Conservation (phyloP, 129 eudicot species). For the carrot (Daucus carota) region DNA sequence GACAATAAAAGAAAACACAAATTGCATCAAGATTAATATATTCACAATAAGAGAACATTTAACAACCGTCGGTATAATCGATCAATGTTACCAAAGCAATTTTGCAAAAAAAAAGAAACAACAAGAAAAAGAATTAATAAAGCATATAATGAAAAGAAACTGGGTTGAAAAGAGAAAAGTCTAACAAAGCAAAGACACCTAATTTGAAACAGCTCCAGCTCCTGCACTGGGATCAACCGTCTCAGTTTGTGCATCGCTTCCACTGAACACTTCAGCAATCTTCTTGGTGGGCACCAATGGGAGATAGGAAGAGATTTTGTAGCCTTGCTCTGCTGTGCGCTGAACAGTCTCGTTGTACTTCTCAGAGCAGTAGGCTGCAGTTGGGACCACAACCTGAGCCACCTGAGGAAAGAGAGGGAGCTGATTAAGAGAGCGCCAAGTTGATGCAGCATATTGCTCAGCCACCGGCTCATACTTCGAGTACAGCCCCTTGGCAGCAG, state of each 20-base stretch:
- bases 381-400: constrained; percentile 60
- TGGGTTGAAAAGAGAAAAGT: no score
- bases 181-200: not conserved
- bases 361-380: constrained; percentile 45
- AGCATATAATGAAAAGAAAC: no score
- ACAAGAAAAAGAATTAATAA: no score
- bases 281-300: constrained; percentile 59
- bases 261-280: constrained; percentile 49
- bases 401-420: constrained; percentile 77
- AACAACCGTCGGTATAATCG: not conserved
- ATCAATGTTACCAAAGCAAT: not conserved
- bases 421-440: constrained; percentile 67
- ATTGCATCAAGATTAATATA: no score
- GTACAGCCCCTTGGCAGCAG: constrained; percentile 55
- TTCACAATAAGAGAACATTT: not conserved
- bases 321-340: constrained; percentile 43
- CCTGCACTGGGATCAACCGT: constrained; percentile 1
- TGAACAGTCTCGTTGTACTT: constrained; percentile 55
- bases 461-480: constrained; percentile 77
- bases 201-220: constrained; percentile 12
- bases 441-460: constrained; percentile 64
- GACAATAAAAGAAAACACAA: no score
- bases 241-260: constrained; percentile 9
- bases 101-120: no score
- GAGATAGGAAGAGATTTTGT: constrained; percentile 41